phyloP scores from a whole-genome alignment of 2,329 filamentous ascomycete genomes.

The Furcasterigmium sp. region DNA sequence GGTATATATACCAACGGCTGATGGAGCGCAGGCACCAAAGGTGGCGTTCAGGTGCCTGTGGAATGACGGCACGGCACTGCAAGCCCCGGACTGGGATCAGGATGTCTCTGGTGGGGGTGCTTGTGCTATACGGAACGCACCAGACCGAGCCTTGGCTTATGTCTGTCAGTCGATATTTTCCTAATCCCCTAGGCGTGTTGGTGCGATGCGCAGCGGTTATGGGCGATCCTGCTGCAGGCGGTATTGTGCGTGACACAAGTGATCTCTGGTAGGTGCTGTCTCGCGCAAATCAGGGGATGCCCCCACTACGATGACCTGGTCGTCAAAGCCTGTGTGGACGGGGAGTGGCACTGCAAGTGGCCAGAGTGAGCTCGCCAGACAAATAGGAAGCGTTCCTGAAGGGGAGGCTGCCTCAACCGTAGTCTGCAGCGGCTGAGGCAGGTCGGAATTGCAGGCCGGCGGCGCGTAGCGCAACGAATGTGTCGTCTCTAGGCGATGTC shows the following conservation, averaged over 20 bases:
- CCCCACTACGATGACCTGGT: background rate
- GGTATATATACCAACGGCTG: conserved; percentile 41
- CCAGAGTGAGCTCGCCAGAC: background rate
- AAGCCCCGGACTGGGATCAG: conserved; percentile 18
- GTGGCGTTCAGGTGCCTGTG: conserved; percentile 9
- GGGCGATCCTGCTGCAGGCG: background rate
- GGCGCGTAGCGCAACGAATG: no score
- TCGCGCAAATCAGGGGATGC: background rate
- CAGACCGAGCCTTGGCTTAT: no score
- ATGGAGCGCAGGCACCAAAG: conserved; percentile 3
- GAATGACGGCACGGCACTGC: conserved; percentile 24
- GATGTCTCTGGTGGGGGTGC: conserved; percentile 6
- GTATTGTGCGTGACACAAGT: background rate
- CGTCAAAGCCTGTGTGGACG: background rate
- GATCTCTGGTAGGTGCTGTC: background rate
- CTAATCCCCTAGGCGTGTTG: background rate
- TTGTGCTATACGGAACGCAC: no score
- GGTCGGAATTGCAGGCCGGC: no score
- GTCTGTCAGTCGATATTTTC: no score
- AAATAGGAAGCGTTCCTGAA: background rate
- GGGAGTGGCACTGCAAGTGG: background rate
- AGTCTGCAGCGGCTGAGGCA: background rate
- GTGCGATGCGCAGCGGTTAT: background rate
- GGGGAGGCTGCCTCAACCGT: background rate
- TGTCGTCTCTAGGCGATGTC: no score